These are phyloP conservation scores for Oryza rufipogon DNA, from an alignment of 176 grass and related monocot species.

Conservation along the genomic window DNA sequence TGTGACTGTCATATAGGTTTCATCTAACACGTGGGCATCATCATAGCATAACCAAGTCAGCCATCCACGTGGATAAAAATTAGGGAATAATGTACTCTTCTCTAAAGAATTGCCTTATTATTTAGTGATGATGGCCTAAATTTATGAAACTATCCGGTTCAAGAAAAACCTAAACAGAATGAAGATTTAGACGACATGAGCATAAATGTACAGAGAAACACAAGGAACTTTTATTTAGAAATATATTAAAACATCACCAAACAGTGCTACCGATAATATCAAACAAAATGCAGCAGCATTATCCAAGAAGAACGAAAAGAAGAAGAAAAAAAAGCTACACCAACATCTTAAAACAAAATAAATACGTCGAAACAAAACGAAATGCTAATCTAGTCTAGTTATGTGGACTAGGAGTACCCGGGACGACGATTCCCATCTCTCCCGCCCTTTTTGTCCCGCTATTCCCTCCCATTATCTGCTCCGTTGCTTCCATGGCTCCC, in stretches of 20 bases:
- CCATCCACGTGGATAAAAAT: too few species aligned
- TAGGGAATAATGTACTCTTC: too few species aligned
- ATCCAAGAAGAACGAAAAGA: not conserved
- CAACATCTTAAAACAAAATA: not conserved
- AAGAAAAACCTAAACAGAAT: not conserved
- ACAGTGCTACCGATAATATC: too few species aligned
- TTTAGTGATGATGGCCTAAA: not conserved
- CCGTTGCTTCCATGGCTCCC: not conserved
- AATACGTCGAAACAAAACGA: not conserved
- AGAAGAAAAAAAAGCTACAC: not conserved
- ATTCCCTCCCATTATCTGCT: not conserved
- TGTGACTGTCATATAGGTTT: too few species aligned
- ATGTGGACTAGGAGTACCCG: too few species aligned
- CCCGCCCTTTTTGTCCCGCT: not conserved
- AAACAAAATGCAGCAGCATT: too few species aligned
- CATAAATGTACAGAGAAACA: not conserved
- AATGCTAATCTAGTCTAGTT: not conserved
- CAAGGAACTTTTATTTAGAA: not conserved
- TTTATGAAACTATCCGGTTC: not conserved
- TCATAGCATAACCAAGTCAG: too few species aligned
- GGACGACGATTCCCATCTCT: too few species aligned
- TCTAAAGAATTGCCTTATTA: too few species aligned
- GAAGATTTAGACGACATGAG: not conserved
- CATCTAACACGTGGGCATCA: too few species aligned
- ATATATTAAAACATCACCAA: too few species aligned